A percentile compares a stretch with the other conserved stretches of the same genome.
phyloP scores from a whole-genome alignment of 2,329 filamentous ascomycete species.

The Trichophyton equinum region DNA sequence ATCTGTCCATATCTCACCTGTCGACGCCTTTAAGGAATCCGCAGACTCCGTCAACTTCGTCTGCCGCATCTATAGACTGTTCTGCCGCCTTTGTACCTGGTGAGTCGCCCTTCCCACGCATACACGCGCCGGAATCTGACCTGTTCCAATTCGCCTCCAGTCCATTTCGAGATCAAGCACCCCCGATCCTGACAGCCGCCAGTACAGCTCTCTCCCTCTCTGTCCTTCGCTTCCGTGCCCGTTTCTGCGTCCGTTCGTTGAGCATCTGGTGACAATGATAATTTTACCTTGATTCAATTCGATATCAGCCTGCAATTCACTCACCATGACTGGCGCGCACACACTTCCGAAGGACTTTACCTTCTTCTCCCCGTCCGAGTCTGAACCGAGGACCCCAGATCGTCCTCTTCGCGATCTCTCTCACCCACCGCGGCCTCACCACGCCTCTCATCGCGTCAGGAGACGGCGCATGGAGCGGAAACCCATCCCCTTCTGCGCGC shows the following conservation, averaged over 20 bases:
- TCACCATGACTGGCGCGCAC: slow-evolving; percentile 18
- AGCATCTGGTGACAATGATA: not conserved
- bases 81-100: not conserved
- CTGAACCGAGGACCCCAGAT: slow-evolving; percentile 32
- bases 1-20: not conserved
- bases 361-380: slow-evolving; percentile 22
- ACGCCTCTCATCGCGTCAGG: slow-evolving; percentile 31
- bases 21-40: no score
- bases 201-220: not conserved
- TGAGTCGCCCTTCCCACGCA: not conserved
- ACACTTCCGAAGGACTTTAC: slow-evolving; percentile 38
- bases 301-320: not conserved
- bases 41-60: no score
- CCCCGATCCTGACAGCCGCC: not conserved
- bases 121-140: slow-evolving; percentile 1
- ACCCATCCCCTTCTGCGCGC: slow-evolving; percentile 23
- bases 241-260: not conserved
- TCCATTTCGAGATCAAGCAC: not conserved
- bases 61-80: no score
- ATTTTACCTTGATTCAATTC: not conserved
- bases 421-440: slow-evolving; percentile 34
- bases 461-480: slow-evolving; percentile 27
- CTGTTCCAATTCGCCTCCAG: not conserved
- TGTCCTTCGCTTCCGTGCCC: not conserved
- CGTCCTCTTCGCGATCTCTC: slow-evolving; percentile 28